These are phyloP conservation scores for Russula foetens DNA, from an alignment of 768 basidiomycete genomes.

Conservation along the genomic window DNA sequence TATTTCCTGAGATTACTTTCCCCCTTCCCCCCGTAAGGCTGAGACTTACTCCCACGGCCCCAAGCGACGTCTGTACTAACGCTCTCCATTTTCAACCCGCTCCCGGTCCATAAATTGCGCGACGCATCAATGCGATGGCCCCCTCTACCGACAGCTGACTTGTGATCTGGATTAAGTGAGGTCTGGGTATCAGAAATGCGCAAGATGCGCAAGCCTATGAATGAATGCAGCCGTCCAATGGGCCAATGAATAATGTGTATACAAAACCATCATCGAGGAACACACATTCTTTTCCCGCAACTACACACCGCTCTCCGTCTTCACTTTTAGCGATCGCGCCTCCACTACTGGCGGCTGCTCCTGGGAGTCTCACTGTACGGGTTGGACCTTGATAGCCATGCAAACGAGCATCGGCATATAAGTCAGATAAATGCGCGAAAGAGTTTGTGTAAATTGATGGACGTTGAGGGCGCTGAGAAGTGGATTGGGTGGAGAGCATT, in stretches of 20 bases:
- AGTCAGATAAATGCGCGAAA: not conserved
- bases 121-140: slow-evolving; percentile 65
- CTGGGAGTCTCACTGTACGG: slow-evolving; percentile 49
- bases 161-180: slow-evolving; percentile 22
- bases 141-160: slow-evolving; percentile 55
- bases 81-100: slow-evolving; percentile 71
- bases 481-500: slow-evolving; percentile 9
- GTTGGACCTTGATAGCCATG: slow-evolving; percentile 38
- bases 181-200: slow-evolving; percentile 45
- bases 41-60: slow-evolving; percentile 55
- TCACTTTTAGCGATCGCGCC: slow-evolving; percentile 61
- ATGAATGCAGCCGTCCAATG: not conserved
- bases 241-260: not conserved
- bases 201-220: slow-evolving; percentile 30
- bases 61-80: slow-evolving; percentile 76
- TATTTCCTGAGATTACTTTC: not conserved
- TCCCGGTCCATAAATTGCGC: slow-evolving; percentile 71
- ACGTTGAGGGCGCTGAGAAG: slow-evolving; percentile 11
- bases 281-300: slow-evolving; percentile 75
- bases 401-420: slow-evolving; percentile 36
- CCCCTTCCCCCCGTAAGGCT: not conserved
- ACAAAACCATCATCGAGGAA: not conserved
- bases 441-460: slow-evolving; percentile 8
- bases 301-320: slow-evolving; percentile 59
- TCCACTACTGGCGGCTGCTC: slow-evolving; percentile 54